A percentile compares a stretch with the other conserved stretches of the same genome.
These are phyloP conservation scores for Cryptococcus hybrid DNA, from an alignment of 1,284 basidiomycete species.

Conservation along the genomic window DNA sequence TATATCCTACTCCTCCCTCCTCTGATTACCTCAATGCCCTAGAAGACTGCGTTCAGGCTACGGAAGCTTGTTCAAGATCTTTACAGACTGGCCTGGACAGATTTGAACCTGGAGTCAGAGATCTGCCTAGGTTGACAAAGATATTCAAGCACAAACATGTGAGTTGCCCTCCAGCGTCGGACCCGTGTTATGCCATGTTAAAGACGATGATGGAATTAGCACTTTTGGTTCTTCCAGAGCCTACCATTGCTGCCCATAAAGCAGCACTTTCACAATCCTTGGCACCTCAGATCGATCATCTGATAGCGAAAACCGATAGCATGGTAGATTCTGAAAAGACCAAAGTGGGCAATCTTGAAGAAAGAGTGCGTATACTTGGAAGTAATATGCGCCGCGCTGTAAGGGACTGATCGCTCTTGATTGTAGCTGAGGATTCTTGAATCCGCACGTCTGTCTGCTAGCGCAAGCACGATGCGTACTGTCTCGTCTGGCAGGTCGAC, in stretches of 20 bases:
- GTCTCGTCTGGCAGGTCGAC: too few species aligned
- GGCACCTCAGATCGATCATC: constrained; percentile 43
- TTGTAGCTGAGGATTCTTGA: constrained; percentile 21
- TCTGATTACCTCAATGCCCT: constrained; percentile 36
- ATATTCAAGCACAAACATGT: constrained; percentile 44
- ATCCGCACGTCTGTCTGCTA: constrained; percentile 12
- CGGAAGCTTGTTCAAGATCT: constrained; percentile 33
- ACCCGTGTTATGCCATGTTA: not conserved
- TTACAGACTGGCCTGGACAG: constrained; percentile 20
- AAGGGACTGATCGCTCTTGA: too few species aligned
- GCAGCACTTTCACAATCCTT: constrained; percentile 35
- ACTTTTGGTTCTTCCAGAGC: constrained; percentile 46
- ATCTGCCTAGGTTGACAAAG: constrained; percentile 40
- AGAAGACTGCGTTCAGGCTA: constrained; percentile 45
- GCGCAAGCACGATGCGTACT: too few species aligned
- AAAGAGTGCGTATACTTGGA: constrained; percentile 21
- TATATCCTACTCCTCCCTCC: constrained; percentile 23
- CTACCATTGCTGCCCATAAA: constrained; percentile 38
- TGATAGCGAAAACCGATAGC: constrained; percentile 37
- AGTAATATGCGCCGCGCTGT: too few species aligned
- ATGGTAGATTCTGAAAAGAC: constrained; percentile 24
- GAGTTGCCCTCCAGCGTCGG: constrained; percentile 6
- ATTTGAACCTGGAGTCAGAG: constrained; percentile 37
- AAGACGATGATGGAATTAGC: constrained; percentile 19
- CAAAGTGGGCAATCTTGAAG: constrained; percentile 32